Evolutionary conservation across 2,329 filamentous ascomycete species (phyloP), one percentile per base, ranked within the genome.

Genomic region (Colletotrichum sp.): DNA sequence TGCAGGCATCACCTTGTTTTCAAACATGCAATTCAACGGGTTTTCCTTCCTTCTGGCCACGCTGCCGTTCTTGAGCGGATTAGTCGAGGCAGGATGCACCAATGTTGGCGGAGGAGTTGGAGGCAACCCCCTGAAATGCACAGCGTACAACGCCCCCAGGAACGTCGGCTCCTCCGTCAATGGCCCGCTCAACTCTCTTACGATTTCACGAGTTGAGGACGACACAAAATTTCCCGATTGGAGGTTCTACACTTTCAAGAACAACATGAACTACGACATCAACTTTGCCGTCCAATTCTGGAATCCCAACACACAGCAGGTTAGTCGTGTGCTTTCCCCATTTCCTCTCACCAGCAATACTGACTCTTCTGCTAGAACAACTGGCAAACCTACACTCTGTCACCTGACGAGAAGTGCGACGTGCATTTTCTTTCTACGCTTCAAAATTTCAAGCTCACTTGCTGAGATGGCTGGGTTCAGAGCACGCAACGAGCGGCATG

Each of bases 361-460:
- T 55, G 28, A 67, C 28, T 10, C 5, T 58, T 8, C 12, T 21
- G 4, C 24, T 58, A 68, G 65, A 68, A 68, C 14, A 16, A 24
- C 18, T 68, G 65, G 65, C 26, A n/a, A 32, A 32, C 26, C 13
- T 66, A 34, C 18, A 68, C 10, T 3, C 26, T 68, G 16, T 28
- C 48, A n/a, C 48, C 48, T 32, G 65, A 52, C 8, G 65, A 68
- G 30, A 38, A 58, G 48, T 68, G 65, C 4, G 24, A 36, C 65
- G n/a, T 68, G n/a, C 32, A 56, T 4, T 68, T 56, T 7, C n/a
- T 24, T 12, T 68, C 65, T 7, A 56, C 65, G 2, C 28, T 68
- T 9, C 65, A 68, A 28, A 68, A 68, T 36, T 48, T 68, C 21
- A 68, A 68, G 65, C 48, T 68, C 3, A 58, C 65, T 6, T 68